Conservation (phyloP, 164 flowering plant species). For the Tetracentron sinense region DNA sequence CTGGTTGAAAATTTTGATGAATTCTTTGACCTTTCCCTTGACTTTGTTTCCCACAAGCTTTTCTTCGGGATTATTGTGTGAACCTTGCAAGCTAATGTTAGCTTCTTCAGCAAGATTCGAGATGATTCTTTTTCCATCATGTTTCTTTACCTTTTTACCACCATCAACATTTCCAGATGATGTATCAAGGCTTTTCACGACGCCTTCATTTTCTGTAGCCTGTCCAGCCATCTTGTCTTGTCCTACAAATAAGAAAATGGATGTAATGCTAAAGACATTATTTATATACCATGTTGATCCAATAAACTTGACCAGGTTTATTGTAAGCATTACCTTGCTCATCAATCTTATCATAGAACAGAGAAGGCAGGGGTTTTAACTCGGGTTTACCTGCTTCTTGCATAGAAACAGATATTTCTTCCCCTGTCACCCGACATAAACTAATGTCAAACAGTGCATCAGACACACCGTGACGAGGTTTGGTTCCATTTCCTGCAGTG, state of each 20-base stretch:
- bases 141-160: constrained; percentile 25
- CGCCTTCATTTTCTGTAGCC: constrained; percentile 22
- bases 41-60: constrained; percentile 27
- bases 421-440: constrained; percentile 12
- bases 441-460: constrained; percentile 8
- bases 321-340: constrained; percentile 27
- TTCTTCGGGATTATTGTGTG: constrained; percentile 20
- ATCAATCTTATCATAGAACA: constrained; percentile 21
- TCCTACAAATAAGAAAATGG: constrained; percentile 27
- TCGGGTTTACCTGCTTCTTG: constrained; percentile 22
- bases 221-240: constrained; percentile 16
- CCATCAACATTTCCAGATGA: constrained; percentile 18
- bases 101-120: constrained; percentile 14
- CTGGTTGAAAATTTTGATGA: constrained; percentile 70
- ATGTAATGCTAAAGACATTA: not conserved
- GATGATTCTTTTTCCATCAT: constrained; percentile 20
- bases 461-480: constrained; percentile 4
- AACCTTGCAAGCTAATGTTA: constrained; percentile 20
- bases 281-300: not conserved
- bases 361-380: constrained; percentile 15
- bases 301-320: constrained; percentile 3
- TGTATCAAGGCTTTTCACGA: constrained; percentile 12
- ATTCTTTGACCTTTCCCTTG: constrained; percentile 67
- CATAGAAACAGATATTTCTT: constrained; percentile 13
- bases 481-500: constrained; percentile 15